Conservation (phyloP, 75 land plant species). For the Isoetes taiwanensis region DNA sequence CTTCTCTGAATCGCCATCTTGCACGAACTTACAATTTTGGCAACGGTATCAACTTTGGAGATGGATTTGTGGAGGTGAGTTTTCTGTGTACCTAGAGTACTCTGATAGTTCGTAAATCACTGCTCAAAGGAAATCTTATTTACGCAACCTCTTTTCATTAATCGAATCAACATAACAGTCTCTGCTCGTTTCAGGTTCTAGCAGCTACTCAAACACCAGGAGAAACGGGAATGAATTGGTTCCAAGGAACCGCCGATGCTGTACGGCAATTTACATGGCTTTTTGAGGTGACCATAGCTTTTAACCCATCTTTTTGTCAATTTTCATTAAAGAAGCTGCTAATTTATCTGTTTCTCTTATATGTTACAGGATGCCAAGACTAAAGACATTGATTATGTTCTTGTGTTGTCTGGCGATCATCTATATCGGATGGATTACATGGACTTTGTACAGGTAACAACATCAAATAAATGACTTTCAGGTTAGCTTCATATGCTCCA, state of each 20-base stretch:
- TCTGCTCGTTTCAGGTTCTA: conserved; percentile 39
- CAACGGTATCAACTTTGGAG: conserved; percentile 80
- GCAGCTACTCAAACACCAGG: conserved; percentile 95
- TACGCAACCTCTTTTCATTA: not conserved
- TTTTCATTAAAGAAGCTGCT: not conserved
- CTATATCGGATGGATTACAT: conserved; percentile 92
- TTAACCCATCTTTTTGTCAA: not conserved
- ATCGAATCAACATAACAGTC: not conserved
- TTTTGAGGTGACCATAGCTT: conserved; percentile 49
- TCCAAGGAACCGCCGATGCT: conserved; percentile 97
- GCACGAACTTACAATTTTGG: conserved; percentile 79
- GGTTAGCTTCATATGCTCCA: no score
- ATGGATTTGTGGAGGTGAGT: conserved; percentile 94
- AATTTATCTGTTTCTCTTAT: conserved; percentile 1
- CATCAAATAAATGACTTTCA: no score
- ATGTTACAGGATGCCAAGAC: conserved; percentile 71
- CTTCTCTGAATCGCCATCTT: conserved; percentile 80
- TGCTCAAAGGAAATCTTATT: no score
- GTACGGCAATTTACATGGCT: conserved; percentile 89
- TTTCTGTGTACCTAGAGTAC: no score
- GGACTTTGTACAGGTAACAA: conserved; percentile 89
- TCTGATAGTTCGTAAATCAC: no score
- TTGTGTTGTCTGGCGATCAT: conserved; percentile 89
- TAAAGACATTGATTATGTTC: conserved; percentile 63
- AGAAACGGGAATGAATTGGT: conserved; percentile 83